Percentiles rank a stretch among this genome's conserved stretches.
phyloP scores from a whole-genome alignment of 108 stramenopile genomes.

The Cylindrotheca fusiformis region DNA sequence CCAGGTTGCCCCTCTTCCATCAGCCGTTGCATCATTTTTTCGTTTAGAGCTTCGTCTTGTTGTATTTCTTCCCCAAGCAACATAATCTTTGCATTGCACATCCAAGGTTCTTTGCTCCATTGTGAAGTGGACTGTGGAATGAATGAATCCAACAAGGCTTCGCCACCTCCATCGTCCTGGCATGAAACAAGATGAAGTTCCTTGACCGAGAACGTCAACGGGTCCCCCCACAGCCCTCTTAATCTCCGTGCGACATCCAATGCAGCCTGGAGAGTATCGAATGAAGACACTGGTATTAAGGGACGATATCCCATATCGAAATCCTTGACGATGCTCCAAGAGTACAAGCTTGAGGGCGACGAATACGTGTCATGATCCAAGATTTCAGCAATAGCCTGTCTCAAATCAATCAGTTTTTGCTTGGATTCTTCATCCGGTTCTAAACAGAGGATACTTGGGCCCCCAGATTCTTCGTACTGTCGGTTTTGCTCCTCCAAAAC shows the following conservation, averaged over 20 bases:
- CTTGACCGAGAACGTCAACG: slow-evolving; percentile 61
- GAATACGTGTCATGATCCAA: slow-evolving; percentile 25
- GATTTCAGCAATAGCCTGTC: slow-evolving; percentile 40
- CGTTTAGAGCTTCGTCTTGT: slow-evolving; percentile 20
- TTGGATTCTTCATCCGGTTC: slow-evolving; percentile 66
- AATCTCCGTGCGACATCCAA: slow-evolving; percentile 62
- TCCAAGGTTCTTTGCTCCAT: slow-evolving; percentile 33
- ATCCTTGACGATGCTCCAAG: slow-evolving; percentile 12
- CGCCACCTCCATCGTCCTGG: slow-evolving; percentile 9
- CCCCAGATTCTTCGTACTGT: slow-evolving; percentile 47
- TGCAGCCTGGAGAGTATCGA: slow-evolving; percentile 48
- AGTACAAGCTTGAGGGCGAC: slow-evolving; percentile 27
- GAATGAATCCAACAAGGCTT: neutral
- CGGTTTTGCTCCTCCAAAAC: slow-evolving; percentile 26
- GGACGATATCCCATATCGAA: slow-evolving; percentile 42
- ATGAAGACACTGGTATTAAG: slow-evolving; percentile 62
- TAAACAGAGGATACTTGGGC: slow-evolving; percentile 70
- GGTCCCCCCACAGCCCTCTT: slow-evolving; percentile 53
- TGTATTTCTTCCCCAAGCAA: slow-evolving; percentile 59
- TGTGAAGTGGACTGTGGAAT: neutral
- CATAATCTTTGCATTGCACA: slow-evolving; percentile 79
- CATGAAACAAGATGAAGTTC: slow-evolving; percentile 64
- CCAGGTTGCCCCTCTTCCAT: slow-evolving; percentile 30
- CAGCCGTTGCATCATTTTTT: slow-evolving; percentile 21
- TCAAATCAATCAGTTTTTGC: slow-evolving; percentile 36